Evolutionary conservation across 176 grass and related monocot genomes (phyloP), one percentile per base, ranked within the genome.

Genomic region (Oryza glumipatula): DNA sequence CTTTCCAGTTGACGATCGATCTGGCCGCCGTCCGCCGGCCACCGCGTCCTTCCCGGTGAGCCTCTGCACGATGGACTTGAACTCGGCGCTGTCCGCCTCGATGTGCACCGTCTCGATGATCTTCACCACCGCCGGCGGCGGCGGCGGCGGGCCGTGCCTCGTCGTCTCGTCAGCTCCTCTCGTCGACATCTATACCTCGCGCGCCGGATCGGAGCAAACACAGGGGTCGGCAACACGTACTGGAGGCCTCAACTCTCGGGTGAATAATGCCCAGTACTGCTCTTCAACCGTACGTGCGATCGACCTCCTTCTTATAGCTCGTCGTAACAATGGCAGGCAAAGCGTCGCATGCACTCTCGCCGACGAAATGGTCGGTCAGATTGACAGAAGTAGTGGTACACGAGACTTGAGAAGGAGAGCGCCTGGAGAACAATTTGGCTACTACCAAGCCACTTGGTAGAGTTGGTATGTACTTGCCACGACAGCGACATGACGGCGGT

Each of bases 31-130:
- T 30, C 51, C 72, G 17, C 78, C 75, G 52, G 33, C 75, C 80
- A 72, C 69, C 74, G 81, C 74, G 28, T 88, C 87, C 68, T 68
- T 79, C 8, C 81, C 87, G 32, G 87, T 88, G 80, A 88, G 22
- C 81, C 61, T 84, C 75, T 88, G 87, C 17, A 79, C 87, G 81
- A 88, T 35, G 1, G 87, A 83, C 81, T 83, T 88, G 81, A 88
- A 88, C 56, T 70, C 82, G 35, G 45, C 82, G 58, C 23, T 9
- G 81, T 88, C 74, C 75, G 81, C 81, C 56, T 84, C 87, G 39
- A 88, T 14, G 74, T 88, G 80, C 80, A 83, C 80, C 74, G 80
- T 88, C 80, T 88, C 86, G 65, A 88, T 79, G 66, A 88, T 83
- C 86, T 83, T 88, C 81, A 88, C 81, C 68, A 2, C 33, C 58